Base-by-base conservation (phyloP, 768 basidiomycete species). In the Chalciporus piperatus region DNA sequence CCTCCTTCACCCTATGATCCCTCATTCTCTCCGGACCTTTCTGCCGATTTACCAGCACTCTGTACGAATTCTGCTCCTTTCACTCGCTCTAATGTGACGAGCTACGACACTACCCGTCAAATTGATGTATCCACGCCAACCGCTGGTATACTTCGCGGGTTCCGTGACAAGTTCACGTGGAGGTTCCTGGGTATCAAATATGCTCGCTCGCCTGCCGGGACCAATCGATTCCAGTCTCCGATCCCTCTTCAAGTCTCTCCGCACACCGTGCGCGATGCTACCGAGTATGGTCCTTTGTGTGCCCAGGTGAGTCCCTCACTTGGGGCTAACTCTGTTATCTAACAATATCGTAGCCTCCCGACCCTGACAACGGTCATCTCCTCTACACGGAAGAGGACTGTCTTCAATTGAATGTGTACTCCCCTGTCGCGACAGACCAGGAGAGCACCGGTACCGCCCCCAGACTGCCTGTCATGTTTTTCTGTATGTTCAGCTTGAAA, bases 401-500 rank as follows among this genome's bases (percentile, higher is more conserved):
- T 57, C 45, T 63, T 6, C 45, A 40, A 10, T 41, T 63, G 43
- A 63, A 63, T 41, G 44, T 63, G 7, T 63, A 51, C 37, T 53
- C 51, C 30, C 59, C 61, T 16, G 30, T 55, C 16, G 53, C 27
- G 22, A 11, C 17, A 9, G 41, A 33, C 28, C 25, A 39, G 12
- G 22, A 9, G 11, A 5, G 20, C n/a, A 9, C 8, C 23, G 48
- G 35, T n/a, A 32, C 6, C 8, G 41, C 19, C 7, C 48, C 45
- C 5, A 64, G 50, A 30, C 52, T 58, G 14, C 61, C 52, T 11
- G 61, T 62, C 3, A 62, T 62, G 62, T 62, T 63, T 38, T 20
- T 47, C 7, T 14, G 41, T 42, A 11, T 12, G 38, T 50, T 30
- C 30, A n/a, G 22, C 11, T 32, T 32, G 30, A 32, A 10, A 11